phyloP scores from a whole-genome alignment of 768 basidiomycete genomes.

The Rhizopogon rudus region DNA sequence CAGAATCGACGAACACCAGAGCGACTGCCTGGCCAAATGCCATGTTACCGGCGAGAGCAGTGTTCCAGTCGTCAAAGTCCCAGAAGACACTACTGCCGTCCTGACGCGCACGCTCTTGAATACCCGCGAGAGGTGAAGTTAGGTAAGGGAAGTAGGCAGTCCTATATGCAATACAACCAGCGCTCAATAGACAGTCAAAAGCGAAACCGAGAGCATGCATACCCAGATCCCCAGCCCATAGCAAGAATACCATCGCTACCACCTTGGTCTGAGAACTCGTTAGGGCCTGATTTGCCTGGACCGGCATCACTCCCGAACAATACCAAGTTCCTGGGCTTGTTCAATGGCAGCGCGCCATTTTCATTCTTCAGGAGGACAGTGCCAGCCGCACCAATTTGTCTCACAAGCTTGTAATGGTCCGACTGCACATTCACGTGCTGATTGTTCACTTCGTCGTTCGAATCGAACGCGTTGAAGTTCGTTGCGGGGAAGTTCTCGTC shows the following conservation, averaged over 20 bases:
- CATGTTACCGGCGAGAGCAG: constrained; percentile 39
- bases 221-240: constrained; percentile 85
- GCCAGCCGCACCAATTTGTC: constrained; percentile 69
- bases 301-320: constrained; percentile 56
- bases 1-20: constrained; percentile 70
- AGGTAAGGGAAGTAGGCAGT: constrained; percentile 75
- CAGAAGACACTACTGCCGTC: constrained; percentile 58
- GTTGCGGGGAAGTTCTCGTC: constrained; percentile 51
- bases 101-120: constrained; percentile 58
- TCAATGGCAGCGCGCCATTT: constrained; percentile 47
- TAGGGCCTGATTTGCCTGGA: constrained; percentile 58
- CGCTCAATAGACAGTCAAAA: not conserved
- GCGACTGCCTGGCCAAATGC: constrained; percentile 49
- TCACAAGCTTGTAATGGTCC: constrained; percentile 62
- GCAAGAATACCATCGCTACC: constrained; percentile 67
- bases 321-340: constrained; percentile 47
- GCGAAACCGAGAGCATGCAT: not conserved
- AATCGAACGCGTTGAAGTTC: constrained; percentile 68
- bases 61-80: constrained; percentile 62
- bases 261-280: constrained; percentile 55
- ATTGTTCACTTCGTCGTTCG: constrained; percentile 49
- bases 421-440: constrained; percentile 62
- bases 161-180: constrained; percentile 12
- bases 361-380: constrained; percentile 76
- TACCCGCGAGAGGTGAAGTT: constrained; percentile 70